Base-by-base conservation (phyloP, 2,329 filamentous ascomycete genomes). In the Fusarium newnesense region DNA sequence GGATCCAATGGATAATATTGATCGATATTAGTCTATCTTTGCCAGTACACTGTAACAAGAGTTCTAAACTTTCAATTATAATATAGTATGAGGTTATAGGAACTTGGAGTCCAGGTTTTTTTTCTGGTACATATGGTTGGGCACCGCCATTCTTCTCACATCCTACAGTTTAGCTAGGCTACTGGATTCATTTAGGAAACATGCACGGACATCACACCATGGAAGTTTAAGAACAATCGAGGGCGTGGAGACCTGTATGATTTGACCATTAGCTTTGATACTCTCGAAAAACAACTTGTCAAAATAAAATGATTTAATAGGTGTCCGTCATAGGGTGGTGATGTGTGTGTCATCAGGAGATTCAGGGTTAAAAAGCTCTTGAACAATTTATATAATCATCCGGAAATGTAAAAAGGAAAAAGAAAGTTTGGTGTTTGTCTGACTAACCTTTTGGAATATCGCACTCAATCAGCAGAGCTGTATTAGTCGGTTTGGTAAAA, bases 311-410 rank as follows among this genome's bases (percentile, higher is more conserved):
- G 60, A 64, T 62, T 68, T 63, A 54, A 44, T 46, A 43, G 64
- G 58, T 65, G 61, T 79, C 83, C 85, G 87, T 90, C 89, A 90
- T 89, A 89, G 75, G 77, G 83, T 87, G 81, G 81, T 89, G 84
- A 87, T 88, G 84, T 85, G 80, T 84, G 79, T 81, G 83, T 89
- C 88, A 88, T 90, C 86, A 89, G 85, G 79, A 83, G 80, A 83
- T 76, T 88, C 88, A 90, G 88, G 88, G 88, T 91, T 90, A 90
- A 91, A 91, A 91, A 91, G 88, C 88, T 90, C 88, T 87, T 89
- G 86, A 85, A 81, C 64, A 72, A 19, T 65, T 83, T 85, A 80
- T 86, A 83, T 86, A 88, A 90, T 89, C 88, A 87, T 90, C 73
- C 86, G 70, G 66, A 73, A 79, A 84, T 42, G 54, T 28, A 64